Conservation (phyloP, 805 yeast genomes). For the Candida endomychidarum region DNA sequence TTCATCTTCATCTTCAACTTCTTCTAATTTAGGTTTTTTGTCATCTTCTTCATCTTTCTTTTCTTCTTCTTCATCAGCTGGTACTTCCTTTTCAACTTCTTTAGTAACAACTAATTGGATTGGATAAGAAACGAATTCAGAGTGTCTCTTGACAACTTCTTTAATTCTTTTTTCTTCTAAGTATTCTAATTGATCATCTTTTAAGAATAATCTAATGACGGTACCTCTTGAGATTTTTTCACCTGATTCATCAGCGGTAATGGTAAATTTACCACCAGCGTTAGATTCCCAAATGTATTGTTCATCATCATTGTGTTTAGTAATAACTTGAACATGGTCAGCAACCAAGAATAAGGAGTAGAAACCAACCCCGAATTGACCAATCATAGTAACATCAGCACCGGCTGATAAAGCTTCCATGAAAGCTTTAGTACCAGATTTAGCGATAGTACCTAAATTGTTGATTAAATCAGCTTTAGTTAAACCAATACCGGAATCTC, state of each 20-base stretch:
- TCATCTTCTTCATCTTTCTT: conserved; percentile 55
- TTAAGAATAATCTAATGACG: conserved; percentile 89
- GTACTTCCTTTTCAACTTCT: conserved; percentile 98
- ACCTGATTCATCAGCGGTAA: conserved; percentile 83
- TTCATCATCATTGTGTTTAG: conserved; percentile 98
- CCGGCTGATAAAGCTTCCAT: conserved; percentile 99
- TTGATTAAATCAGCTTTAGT: conserved; percentile 98
- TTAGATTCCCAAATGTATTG: conserved; percentile 99
- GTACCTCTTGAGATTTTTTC: conserved; percentile 95
- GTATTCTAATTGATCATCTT: conserved; percentile 98
- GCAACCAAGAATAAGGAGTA: conserved; percentile 99
- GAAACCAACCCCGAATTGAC: conserved; percentile 99
- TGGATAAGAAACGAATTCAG: conserved; percentile 99
- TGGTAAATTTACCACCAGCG: conserved; percentile 99
- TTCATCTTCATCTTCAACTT: conserved; percentile 69
- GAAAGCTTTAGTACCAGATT: conserved; percentile 99
- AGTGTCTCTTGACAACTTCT: conserved; percentile 99
- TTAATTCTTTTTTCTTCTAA: conserved; percentile 99
- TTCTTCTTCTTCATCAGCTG: conserved; percentile 43
- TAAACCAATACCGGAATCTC: conserved; percentile 99
- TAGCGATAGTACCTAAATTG: conserved; percentile 99
- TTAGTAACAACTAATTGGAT: conserved; percentile 96
- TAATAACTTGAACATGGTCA: conserved; percentile 96
- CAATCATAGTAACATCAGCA: conserved; percentile 99
- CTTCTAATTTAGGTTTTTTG: conserved; percentile 76